Conservation (phyloP, 345 rosid species). For the Populus alba region DNA sequence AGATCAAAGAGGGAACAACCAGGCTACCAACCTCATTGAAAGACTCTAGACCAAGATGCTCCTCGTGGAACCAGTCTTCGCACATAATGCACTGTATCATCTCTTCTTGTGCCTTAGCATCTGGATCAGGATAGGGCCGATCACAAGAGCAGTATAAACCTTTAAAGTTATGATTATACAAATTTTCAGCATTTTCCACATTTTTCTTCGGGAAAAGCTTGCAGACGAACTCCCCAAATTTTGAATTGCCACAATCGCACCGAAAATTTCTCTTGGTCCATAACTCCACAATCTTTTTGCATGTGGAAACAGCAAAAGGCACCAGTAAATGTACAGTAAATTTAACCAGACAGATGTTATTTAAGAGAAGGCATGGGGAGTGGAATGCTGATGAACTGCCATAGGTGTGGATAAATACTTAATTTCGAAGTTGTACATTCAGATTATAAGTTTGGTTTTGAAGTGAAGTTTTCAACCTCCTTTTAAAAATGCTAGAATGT, state of each 20-base stretch:
- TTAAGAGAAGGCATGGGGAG: neutral
- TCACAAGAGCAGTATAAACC: conserved; percentile 84
- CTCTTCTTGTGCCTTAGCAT: conserved; percentile 82
- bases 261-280: conserved; percentile 94
- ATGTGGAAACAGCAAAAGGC: conserved; percentile 2
- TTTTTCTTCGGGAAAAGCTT: conserved; percentile 78
- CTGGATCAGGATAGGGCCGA: conserved; percentile 88
- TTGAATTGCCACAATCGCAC: conserved; percentile 97
- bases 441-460: neutral
- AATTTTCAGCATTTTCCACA: conserved; percentile 65
- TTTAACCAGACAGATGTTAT: neutral
- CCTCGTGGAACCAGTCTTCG: conserved; percentile 99
- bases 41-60: conserved; percentile 67
- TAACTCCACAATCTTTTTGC: conserved; percentile 67
- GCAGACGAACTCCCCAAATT: conserved; percentile 72
- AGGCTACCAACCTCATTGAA: conserved; percentile 51
- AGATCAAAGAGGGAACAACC: neutral
- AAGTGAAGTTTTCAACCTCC: neutral
- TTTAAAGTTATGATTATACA: conserved; percentile 87
- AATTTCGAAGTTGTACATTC: neutral
- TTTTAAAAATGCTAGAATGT: neutral
- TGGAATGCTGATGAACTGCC: neutral
- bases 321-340: neutral
- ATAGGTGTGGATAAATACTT: neutral
- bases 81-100: conserved; percentile 97